These are phyloP conservation scores for Dryadomyces quercivorus DNA, from an alignment of 2,329 filamentous ascomycete species.

Conservation along the genomic window DNA sequence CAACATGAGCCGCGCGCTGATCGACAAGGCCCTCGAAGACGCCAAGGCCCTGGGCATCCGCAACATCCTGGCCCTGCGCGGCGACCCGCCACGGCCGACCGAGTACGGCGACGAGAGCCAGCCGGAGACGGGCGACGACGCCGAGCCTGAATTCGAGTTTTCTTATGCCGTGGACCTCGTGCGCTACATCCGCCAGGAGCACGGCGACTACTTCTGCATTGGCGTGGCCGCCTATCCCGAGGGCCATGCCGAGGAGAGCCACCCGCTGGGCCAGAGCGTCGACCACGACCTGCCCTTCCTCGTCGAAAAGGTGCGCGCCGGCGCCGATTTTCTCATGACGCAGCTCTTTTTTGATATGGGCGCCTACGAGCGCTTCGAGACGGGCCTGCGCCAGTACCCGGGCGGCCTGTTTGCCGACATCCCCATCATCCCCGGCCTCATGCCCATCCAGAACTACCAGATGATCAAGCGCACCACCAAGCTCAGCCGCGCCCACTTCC, in stretches of 20 bases:
- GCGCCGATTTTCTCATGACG: conserved; percentile 97
- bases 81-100: conserved; percentile 78
- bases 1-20: conserved; percentile 79
- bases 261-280: conserved; percentile 55
- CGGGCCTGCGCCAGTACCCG: conserved; percentile 61
- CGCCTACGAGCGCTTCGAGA: conserved; percentile 73
- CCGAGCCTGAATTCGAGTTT: conserved; percentile 78
- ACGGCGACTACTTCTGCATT: conserved; percentile 93
- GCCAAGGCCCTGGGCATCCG: conserved; percentile 83
- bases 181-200: conserved; percentile 69
- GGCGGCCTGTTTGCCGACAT: conserved; percentile 78
- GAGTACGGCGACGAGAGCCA: conserved; percentile 59
- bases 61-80: conserved; percentile 85
- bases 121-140: conserved; percentile 41
- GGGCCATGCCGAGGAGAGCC: conserved; percentile 82
- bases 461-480: conserved; percentile 92
- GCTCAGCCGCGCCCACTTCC: conserved; percentile 78
- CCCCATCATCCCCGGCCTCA: conserved; percentile 84
- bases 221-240: conserved; percentile 93
- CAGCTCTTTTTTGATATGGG: conserved; percentile 90
- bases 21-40: conserved; percentile 83
- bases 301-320: conserved; percentile 80
- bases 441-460: conserved; percentile 96
- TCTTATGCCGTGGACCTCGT: conserved; percentile 84
- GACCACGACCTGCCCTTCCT: conserved; percentile 81